Evolutionary conservation across 2,329 filamentous ascomycete genomes (phyloP).

Genomic region (Xylariomycetidae sp.): DNA sequence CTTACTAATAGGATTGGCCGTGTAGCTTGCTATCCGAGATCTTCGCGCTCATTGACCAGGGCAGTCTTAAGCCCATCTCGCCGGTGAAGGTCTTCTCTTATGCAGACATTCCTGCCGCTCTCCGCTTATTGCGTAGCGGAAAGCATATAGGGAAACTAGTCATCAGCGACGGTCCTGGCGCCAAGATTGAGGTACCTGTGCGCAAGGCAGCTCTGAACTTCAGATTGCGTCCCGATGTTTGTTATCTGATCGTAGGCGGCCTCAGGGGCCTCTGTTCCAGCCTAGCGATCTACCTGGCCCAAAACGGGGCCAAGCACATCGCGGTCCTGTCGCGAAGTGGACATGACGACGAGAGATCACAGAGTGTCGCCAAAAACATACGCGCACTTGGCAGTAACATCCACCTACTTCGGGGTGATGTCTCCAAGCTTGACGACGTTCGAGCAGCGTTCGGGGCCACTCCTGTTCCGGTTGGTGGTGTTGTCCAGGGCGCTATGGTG

Average conservation of each 20-base stretch:
- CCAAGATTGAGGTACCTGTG: conserved; percentile 16
- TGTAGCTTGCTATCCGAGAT: conserved; percentile 8
- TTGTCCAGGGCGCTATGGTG: conserved; percentile 28
- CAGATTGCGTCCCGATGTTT: conserved; percentile 17
- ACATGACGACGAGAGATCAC: conserved; percentile 22
- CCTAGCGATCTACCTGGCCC: conserved; percentile 28
- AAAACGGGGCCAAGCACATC: conserved; percentile 28
- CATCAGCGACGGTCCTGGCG: conserved; percentile 16
- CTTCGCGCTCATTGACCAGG: conserved; percentile 10
- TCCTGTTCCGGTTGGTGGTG: conserved; percentile 11
- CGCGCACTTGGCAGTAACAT: conserved; percentile 14
- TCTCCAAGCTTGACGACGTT: conserved; percentile 10
- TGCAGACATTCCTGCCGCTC: conserved; percentile 22
- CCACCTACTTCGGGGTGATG: conserved; percentile 12
- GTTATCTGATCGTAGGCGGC: conserved; percentile 35
- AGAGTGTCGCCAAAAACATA: conserved; percentile 14
- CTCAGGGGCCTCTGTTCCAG: conserved; percentile 32
- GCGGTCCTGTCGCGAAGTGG: conserved; percentile 26
- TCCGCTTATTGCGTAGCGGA: conserved; percentile 27
- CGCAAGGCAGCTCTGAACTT: conserved; percentile 12
- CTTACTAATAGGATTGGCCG: not conserved
- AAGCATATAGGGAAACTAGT: conserved; percentile 37
- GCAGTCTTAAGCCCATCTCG: conserved; percentile 23
- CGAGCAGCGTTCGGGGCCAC: conserved; percentile 5
- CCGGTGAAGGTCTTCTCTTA: conserved; percentile 26